A percentile compares a stretch with the other conserved stretches of the same genome.
Evolutionary conservation across 768 basidiomycete genomes (phyloP).

Genomic region (Polyporus arcularius): DNA sequence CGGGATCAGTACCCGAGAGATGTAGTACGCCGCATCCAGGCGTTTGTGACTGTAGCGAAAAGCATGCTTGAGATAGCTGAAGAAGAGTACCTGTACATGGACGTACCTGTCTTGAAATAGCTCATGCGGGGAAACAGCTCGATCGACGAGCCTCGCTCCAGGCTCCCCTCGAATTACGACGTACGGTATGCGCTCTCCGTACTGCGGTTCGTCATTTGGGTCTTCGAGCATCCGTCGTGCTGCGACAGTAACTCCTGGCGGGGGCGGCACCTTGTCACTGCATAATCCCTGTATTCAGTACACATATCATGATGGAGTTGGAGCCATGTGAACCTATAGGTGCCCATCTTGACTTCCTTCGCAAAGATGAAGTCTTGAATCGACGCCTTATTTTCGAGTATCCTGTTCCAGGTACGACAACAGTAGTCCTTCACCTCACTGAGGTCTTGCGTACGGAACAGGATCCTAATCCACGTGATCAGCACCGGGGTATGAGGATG

Average conservation of each 20-base stretch:
- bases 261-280: conserved; percentile 84
- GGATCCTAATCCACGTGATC: conserved; percentile 52
- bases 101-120: conserved; percentile 61
- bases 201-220: conserved; percentile 82
- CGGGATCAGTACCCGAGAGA: conserved; percentile 82
- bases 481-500: neutral
- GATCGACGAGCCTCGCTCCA: conserved; percentile 67
- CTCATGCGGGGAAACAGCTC: conserved; percentile 74
- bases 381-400: conserved; percentile 77
- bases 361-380: conserved; percentile 95
- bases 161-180: conserved; percentile 73
- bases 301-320: neutral
- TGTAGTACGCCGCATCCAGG: conserved; percentile 90
- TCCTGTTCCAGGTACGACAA: conserved; percentile 77
- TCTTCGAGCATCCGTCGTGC: conserved; percentile 73
- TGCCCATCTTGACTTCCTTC: conserved; percentile 91
- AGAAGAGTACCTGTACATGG: neutral
- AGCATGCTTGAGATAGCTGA: neutral
- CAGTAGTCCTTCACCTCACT: conserved; percentile 90
- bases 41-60: conserved; percentile 52
- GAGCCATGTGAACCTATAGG: conserved; percentile 67
- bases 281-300: neutral
- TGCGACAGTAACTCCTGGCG: conserved; percentile 90
- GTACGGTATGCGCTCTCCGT: conserved; percentile 93
- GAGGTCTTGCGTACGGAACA: conserved; percentile 89